Percentiles rank a stretch among this genome's conserved stretches.
phyloP scores from a whole-genome alignment of 352 stramenopile genomes.

The Globisporangium abappressorium region DNA sequence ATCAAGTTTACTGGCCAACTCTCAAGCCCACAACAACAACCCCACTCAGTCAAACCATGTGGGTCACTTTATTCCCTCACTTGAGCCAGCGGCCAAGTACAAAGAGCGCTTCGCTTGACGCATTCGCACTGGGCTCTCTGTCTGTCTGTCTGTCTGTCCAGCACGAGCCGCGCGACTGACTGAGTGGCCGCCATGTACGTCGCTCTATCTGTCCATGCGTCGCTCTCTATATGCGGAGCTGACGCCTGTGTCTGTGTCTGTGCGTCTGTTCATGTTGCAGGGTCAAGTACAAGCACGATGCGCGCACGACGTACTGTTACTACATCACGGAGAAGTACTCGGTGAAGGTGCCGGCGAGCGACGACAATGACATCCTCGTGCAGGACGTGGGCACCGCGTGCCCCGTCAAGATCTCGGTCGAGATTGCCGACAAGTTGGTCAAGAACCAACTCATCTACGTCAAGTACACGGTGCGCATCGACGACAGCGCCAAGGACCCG shows the following conservation, averaged over 20 bases:
- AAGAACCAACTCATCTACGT: slow-evolving; percentile 52
- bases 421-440: slow-evolving; percentile 44
- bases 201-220: neutral
- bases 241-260: neutral
- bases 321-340: slow-evolving; percentile 66
- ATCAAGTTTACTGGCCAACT: neutral
- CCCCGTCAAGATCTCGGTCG: slow-evolving; percentile 64
- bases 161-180: neutral
- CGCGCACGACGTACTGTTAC: slow-evolving; percentile 81
- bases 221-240: neutral
- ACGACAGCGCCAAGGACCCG: slow-evolving; percentile 34
- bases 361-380: slow-evolving; percentile 41
- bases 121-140: neutral
- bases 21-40: neutral
- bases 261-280: slow-evolving; percentile 12
- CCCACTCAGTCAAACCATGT: neutral
- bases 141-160: neutral
- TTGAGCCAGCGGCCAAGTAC: slow-evolving; percentile 16
- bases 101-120: slow-evolving; percentile 8
- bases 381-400: slow-evolving; percentile 38
- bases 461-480: slow-evolving; percentile 63
- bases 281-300: slow-evolving; percentile 71
- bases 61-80: slow-evolving; percentile 10
- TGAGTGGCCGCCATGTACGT: slow-evolving; percentile 4
- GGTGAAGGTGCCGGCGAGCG: slow-evolving; percentile 32